Base-by-base conservation (phyloP, 352 stramenopile genomes). In the Phytophthora palmivora region DNA sequence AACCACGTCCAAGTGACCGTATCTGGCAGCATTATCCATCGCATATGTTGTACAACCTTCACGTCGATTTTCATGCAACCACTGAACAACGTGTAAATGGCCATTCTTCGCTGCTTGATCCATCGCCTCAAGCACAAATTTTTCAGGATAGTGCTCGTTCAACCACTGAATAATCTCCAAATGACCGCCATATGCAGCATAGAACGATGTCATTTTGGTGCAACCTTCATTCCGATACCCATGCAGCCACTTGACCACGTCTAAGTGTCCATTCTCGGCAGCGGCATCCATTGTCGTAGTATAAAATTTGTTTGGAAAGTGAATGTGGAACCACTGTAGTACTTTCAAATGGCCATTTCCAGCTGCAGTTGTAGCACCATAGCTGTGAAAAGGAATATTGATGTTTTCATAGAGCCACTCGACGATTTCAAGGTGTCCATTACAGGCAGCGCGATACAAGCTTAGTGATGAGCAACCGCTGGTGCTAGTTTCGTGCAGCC, bases 341-440 rank as follows among this genome's bases (percentile, higher is more conserved):
- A 43, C 14, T 19, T 33, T 30, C 3, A 51, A 53, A 21, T 33
- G 30, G 10, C 44, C 44, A 16, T 39, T 41, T 26, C 2, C 8
- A 7, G 39, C 39, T 16, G n/a, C n/a, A n/a, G 5, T 15, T 33
- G 38, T 52, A 6, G 5, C 26, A 28, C 5, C n/a, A 6, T 10
- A 26, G 14, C 3, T n/a, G 0, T n/a, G n/a, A 7, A 52, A 41
- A 10, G 26, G 15, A 2, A 30, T 16, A 6, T 52, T 0, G 3
- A 39, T 7, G 18, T 30, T 28, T 9, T 42, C n/a, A 7, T 42
- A 28, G 2, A 32, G 12, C 45, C 21, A 42, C 30, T 36, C 12
- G 18, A 43, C 46, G 16, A 54, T 32, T 6, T 42, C 32, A 6
- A 44, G 32, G 15, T 54, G 32, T 6, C 32, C 46, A 33, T 44